Conservation (phyloP, 371 early-diverging fungal species). For the Dinochytrium kinnereticum region DNA sequence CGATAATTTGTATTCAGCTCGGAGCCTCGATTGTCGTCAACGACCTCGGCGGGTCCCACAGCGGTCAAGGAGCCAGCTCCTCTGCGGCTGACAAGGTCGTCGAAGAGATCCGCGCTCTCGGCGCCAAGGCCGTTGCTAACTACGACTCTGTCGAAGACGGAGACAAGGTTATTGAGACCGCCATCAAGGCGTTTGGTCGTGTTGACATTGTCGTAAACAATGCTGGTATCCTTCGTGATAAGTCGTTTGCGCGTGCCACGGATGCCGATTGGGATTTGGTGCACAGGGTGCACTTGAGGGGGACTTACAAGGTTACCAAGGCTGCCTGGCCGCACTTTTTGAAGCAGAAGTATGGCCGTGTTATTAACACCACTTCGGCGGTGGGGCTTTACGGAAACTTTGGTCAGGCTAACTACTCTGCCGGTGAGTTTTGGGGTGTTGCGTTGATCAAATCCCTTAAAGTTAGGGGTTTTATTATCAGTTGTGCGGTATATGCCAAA, state of each 20-base stretch:
- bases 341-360: constrained; percentile 74
- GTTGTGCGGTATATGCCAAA: constrained; percentile 8
- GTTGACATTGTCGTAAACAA: constrained; percentile 78
- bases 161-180: constrained; percentile 72
- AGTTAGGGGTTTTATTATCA: neutral
- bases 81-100: constrained; percentile 74
- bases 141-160: constrained; percentile 80
- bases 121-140: constrained; percentile 74
- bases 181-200: constrained; percentile 70
- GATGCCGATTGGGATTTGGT: constrained; percentile 78
- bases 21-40: constrained; percentile 86
- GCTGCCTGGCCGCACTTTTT: constrained; percentile 78
- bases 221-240: constrained; percentile 77
- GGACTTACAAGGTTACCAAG: constrained; percentile 71
- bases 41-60: constrained; percentile 77
- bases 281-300: constrained; percentile 70
- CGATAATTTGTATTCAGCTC: constrained; percentile 30
- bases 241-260: constrained; percentile 70
- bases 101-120: constrained; percentile 62
- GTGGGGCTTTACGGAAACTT: constrained; percentile 99
- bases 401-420: constrained; percentile 95
- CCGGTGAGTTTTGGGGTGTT: constrained; percentile 41
- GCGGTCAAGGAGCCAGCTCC: constrained; percentile 45
- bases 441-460: too few species aligned
- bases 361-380: constrained; percentile 82